Conservation (phyloP, 2,329 filamentous ascomycete genomes). For the Ambrosiella cleistominuta region DNA sequence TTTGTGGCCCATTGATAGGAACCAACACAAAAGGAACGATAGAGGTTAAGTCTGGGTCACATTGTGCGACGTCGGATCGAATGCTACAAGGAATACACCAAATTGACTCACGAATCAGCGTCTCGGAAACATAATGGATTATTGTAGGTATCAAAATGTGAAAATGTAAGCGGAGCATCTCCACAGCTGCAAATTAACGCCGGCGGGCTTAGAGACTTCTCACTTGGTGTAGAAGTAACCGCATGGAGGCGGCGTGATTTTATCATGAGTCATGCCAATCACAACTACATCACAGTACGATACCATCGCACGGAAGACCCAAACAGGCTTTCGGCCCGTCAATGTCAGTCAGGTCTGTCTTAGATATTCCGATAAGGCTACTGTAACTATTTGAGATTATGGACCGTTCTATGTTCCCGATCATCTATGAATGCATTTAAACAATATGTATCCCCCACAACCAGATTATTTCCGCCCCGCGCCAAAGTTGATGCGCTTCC, state of each 20-base stretch:
- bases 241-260: no score
- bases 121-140: neutral
- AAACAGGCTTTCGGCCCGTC: no score
- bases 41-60: neutral
- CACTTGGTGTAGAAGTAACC: no score
- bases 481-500: conserved; percentile 42
- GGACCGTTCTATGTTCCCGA: neutral
- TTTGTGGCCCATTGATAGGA: neutral
- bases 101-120: neutral
- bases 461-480: conserved; percentile 31
- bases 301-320: no score
- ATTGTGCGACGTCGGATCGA: neutral
- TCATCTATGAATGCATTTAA: neutral
- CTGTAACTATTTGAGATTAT: no score
- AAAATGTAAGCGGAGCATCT: neutral
- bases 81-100: neutral
- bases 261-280: no score
- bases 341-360: no score
- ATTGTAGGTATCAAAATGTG: neutral
- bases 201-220: neutral
- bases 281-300: no score
- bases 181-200: neutral
- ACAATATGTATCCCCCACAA: neutral
- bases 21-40: neutral
- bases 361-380: no score